phyloP scores from a whole-genome alignment of 2,329 filamentous ascomycete species.

The Pseudogymnoascus sp. region DNA sequence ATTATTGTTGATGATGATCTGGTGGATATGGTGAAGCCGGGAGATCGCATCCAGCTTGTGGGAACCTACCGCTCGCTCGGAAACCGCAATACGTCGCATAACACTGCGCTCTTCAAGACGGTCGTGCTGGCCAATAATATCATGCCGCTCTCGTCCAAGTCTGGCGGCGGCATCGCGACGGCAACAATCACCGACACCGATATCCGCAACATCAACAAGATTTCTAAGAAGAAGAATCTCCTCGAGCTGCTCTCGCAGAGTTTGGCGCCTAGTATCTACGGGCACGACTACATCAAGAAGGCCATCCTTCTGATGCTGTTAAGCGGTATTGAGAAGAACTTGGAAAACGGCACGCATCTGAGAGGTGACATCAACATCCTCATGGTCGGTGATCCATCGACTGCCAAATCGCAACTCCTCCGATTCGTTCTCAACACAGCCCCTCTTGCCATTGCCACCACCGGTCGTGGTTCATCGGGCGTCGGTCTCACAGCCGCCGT shows the following conservation, averaged over 20 bases:
- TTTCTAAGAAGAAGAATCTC: conserved; percentile 87
- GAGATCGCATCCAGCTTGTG: conserved; percentile 93
- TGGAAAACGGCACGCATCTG: conserved; percentile 95
- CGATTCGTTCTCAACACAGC: conserved; percentile 97
- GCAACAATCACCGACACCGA: conserved; percentile 92
- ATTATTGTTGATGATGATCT: conserved; percentile 95
- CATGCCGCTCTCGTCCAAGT: conserved; percentile 90
- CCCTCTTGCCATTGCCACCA: conserved; percentile 92
- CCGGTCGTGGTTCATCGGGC: conserved; percentile 90
- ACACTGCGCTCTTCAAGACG: conserved; percentile 91
- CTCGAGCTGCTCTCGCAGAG: conserved; percentile 92
- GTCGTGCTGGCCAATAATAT: conserved; percentile 91
- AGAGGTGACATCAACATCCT: conserved; percentile 98
- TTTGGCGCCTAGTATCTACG: conserved; percentile 90
- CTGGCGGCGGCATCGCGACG: conserved; percentile 85
- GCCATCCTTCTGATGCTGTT: conserved; percentile 92
- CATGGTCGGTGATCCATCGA: conserved; percentile 98
- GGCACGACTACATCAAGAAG: conserved; percentile 96
- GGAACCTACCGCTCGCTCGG: conserved; percentile 91
- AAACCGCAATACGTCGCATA: conserved; percentile 84
- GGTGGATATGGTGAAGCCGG: conserved; percentile 89
- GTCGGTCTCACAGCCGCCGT: conserved; percentile 97
- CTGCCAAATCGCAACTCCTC: conserved; percentile 94
- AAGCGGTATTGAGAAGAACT: conserved; percentile 94
- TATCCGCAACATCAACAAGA: conserved; percentile 97